Evolutionary conservation across 495 filamentous ascomycete genomes (phyloP).

Genomic region (Oleoguttula mirabilis): DNA sequence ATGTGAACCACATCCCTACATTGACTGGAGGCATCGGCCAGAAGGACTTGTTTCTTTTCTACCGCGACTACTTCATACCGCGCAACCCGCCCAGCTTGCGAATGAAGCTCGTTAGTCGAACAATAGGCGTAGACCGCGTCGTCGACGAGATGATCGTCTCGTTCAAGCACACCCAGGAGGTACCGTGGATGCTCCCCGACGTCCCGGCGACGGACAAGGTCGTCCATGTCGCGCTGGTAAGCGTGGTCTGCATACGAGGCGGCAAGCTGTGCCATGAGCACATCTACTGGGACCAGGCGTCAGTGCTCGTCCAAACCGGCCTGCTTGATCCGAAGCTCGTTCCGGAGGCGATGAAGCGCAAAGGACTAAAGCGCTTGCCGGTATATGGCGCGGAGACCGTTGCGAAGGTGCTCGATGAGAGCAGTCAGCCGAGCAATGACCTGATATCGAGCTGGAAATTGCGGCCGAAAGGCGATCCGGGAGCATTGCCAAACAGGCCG

Average conservation of each 20-base stretch:
- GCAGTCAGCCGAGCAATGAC: conserved; percentile 18
- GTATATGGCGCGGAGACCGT: conserved; percentile 22
- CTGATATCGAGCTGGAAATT: conserved; percentile 20
- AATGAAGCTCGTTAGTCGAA: conserved; percentile 26
- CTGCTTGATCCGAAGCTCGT: conserved; percentile 29
- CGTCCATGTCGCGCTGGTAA: conserved; percentile 28
- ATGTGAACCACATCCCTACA: conserved; percentile 29
- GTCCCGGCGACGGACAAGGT: conserved; percentile 28
- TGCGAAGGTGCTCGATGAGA: conserved; percentile 24
- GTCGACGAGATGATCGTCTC: conserved; percentile 31
- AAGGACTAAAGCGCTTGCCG: conserved; percentile 27
- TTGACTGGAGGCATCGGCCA: conserved; percentile 27
- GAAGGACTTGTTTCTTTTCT: conserved; percentile 27
- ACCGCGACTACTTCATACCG: conserved; percentile 30
- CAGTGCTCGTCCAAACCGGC: conserved; percentile 22
- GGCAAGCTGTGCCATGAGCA: conserved; percentile 30
- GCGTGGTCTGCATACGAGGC: conserved; percentile 27
- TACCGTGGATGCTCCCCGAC: conserved; percentile 30
- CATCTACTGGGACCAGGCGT: conserved; percentile 33
- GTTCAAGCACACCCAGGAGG: conserved; percentile 28
- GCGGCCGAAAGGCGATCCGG: conserved; percentile 17
- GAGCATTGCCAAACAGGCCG: conserved; percentile 9
- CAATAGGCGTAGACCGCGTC: conserved; percentile 27
- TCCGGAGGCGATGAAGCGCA: conserved; percentile 22
- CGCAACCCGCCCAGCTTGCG: conserved; percentile 24